Evolutionary conservation across 805 yeast genomes (phyloP), one percentile per base, ranked within the genome.

Genomic region (Alloascoidea hylecoeti): DNA sequence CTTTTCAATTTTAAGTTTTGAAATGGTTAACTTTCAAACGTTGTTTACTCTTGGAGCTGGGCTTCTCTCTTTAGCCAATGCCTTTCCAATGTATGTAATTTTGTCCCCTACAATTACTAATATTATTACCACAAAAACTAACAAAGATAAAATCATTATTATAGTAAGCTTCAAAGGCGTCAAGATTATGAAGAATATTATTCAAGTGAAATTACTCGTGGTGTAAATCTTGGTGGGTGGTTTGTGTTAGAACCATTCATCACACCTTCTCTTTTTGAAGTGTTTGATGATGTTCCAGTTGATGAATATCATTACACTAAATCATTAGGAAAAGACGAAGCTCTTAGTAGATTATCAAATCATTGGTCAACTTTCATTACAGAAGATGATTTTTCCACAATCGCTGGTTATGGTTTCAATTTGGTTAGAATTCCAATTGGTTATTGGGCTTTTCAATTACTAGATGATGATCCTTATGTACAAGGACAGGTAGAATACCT

Each of bases 181-280:
- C n/a, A n/a, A n/a, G n/a, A n/a, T n/a, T n/a, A n/a, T n/a, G n/a
- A n/a, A n/a, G 30, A 23, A 9, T 23, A 9, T 23, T 23, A 23
- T n/a, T 9, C 30, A 23, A 23, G n/a, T 23, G n/a, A 38, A 34
- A 23, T 34, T 16, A 32, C 63, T 34, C 49, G 63, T 34, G 89
- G 89, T 48, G 85, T 85, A 36, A 79, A 80, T 51, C 58, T 85
- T 19, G 96, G 96, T 44, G 94, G 95, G 35, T 85, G 95, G 95
- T 67, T 85, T 37, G 85, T 85, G 1, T 59, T 85, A 34, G 96
- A 85, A 58, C 85, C 95, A 2, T 84, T 66, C 57, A 85, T 85
- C 51, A 80, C 85, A 1, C 95, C 95, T 3, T 72, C 86, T 1
- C 54, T 83, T 32, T 83, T 84, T 49, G 68, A 66, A 35, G 68